Base-by-base conservation (phyloP, 257 asterid genomes). In the Solanum gracilifrons region DNA sequence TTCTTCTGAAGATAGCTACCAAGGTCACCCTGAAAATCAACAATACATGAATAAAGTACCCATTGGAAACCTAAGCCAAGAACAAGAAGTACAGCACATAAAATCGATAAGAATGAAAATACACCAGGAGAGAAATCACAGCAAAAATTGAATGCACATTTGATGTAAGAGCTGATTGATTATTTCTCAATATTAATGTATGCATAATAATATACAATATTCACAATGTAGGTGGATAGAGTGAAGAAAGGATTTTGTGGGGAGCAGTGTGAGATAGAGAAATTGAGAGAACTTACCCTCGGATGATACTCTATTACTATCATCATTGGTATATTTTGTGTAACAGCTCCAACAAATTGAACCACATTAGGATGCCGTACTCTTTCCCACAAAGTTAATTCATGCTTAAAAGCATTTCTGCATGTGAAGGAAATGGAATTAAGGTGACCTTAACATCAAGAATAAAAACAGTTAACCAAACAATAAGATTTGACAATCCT, bases 251-350 rank as follows among this genome's bases (percentile, higher is more conserved):
- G 69, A 29, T 18, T 29, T 18, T 72, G 23, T 21, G 37, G 25
- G 62, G 64, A 27, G 9, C 31, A 29, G 72, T 33, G 84, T 27
- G 77, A 71, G 31, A 55, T 88, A 84, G 90, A 62, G 88, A 62
- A 90, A 89, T 86, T 72, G 89, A 87, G 88, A 91, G 90, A 89
- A 46, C 92, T 90, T 94, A 96, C 99, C 90, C 93, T 93, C 51
- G 97, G 91, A 91, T 93, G 95, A 88, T 93, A 91, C 93, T 96
- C 99, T 90, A 94, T 86, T 77, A 97, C 95, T 33, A 97, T 97
- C 99, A 97, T 97, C 99, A 97, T 96, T 36, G 99, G 99, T 75
- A 92, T 86, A 87, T 97, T 94, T 93, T 97, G 99, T 68, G 99
- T 96, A 86, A 97, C 99, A 58, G 99, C 99, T 46, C 99, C 99